Evolutionary conservation across 805 yeast genomes (phyloP).

Genomic region (Suhomyces tanzawaensis): DNA sequence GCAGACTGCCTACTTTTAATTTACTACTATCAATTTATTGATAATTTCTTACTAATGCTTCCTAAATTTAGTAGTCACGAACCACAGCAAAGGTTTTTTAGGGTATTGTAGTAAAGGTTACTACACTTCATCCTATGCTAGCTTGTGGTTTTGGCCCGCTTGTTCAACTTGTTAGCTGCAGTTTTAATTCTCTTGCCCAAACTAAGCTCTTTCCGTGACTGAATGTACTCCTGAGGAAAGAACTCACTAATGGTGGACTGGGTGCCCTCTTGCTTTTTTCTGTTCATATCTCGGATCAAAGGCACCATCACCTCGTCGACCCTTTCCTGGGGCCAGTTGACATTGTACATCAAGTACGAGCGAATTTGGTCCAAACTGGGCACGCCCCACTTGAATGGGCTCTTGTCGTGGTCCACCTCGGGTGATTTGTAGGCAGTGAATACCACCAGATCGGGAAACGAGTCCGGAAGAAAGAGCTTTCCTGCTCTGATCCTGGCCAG

Average conservation of each 20-base stretch:
- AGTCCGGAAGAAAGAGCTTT: constrained; percentile 53
- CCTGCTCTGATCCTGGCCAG: constrained; percentile 52
- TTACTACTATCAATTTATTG: too few relatives aligned
- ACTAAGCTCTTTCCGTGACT: constrained; percentile 43
- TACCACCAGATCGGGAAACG: constrained; percentile 71
- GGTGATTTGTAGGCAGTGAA: constrained; percentile 75
- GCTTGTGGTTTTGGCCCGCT: constrained; percentile 8
- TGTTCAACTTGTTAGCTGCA: constrained; percentile 52
- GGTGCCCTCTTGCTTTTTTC: constrained; percentile 49
- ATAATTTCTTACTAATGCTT: too few relatives aligned
- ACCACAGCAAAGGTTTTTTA: too few relatives aligned
- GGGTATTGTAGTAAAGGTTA: not conserved
- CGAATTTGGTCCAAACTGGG: constrained; percentile 83
- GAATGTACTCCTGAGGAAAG: constrained; percentile 58
- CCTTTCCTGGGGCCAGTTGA: constrained; percentile 76
- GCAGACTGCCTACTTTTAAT: too few relatives aligned
- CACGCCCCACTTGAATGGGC: constrained; percentile 83
- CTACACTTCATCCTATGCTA: not conserved
- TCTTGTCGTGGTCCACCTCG: constrained; percentile 77
- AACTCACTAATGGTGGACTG: constrained; percentile 67
- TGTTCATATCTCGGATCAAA: constrained; percentile 74
- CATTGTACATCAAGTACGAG: constrained; percentile 60
- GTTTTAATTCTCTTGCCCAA: constrained; percentile 60
- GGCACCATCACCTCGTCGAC: constrained; percentile 87
- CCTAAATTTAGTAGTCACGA: too few relatives aligned